phyloP scores from a whole-genome alignment of 176 grass and related monocot species.

The Carex cristatella region DNA sequence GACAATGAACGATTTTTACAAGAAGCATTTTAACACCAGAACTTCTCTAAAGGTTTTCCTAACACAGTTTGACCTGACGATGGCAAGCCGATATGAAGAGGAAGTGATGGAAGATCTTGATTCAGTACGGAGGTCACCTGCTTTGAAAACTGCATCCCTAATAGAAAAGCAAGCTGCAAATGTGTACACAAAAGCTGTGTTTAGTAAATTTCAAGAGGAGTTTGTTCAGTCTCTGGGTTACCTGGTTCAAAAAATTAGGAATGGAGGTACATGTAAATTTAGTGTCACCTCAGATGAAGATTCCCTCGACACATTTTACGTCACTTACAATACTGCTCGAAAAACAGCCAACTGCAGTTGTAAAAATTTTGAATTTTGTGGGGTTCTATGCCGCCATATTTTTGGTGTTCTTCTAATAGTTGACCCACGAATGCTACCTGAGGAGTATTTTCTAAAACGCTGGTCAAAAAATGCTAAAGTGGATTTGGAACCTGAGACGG shows the following conservation, averaged over 20 bases:
- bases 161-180: slow-evolving; percentile 91
- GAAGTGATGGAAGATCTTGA: slow-evolving; percentile 64
- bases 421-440: slow-evolving; percentile 52
- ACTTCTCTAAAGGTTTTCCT: slow-evolving; percentile 73
- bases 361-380: slow-evolving; percentile 74
- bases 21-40: slow-evolving; percentile 75
- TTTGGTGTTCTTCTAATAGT: slow-evolving; percentile 80
- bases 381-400: slow-evolving; percentile 87
- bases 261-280: slow-evolving; percentile 54
- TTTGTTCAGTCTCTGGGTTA: slow-evolving; percentile 85
- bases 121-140: slow-evolving; percentile 34
- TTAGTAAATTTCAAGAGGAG: slow-evolving; percentile 87
- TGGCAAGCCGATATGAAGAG: slow-evolving; percentile 49
- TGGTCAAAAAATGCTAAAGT: slow-evolving; percentile 72
- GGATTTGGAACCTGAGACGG: slow-evolving; percentile 41
- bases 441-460: slow-evolving; percentile 64
- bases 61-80: slow-evolving; percentile 55
- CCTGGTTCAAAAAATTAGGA: slow-evolving; percentile 61
- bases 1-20: slow-evolving; percentile 81
- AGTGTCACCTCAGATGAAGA: slow-evolving; percentile 72
- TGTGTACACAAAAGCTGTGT: slow-evolving; percentile 73
- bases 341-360: slow-evolving; percentile 80
- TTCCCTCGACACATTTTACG: slow-evolving; percentile 56
- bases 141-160: slow-evolving; percentile 61
- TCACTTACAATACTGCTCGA: slow-evolving; percentile 62